Percentiles rank a stretch among this genome's conserved stretches.
phyloP scores from a whole-genome alignment of 495 filamentous ascomycete genomes.

The Usnea hakonensis region DNA sequence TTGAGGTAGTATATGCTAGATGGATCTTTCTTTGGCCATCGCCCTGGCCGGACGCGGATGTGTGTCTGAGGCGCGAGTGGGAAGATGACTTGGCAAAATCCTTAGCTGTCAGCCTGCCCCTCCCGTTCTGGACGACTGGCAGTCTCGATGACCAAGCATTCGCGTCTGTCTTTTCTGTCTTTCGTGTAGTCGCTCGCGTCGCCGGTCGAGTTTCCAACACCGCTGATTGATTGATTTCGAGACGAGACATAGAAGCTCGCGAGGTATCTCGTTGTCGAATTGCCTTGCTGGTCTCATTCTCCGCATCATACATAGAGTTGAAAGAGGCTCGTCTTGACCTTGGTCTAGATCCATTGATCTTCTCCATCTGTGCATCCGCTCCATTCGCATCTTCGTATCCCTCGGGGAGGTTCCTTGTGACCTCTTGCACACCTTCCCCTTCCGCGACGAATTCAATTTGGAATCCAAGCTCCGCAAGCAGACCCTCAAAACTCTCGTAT shows the following conservation, averaged over 20 bases:
- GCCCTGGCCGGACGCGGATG: constrained; percentile 15
- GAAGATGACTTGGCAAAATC: constrained; percentile 20
- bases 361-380: constrained; percentile 21
- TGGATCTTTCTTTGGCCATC: not conserved
- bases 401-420: constrained; percentile 15
- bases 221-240: constrained; percentile 35
- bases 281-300: constrained; percentile 39
- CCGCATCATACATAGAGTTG: constrained; percentile 48
- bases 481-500: constrained; percentile 57
- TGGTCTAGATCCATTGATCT: constrained; percentile 24
- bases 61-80: constrained; percentile 13
- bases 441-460: constrained; percentile 52
- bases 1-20: not conserved
- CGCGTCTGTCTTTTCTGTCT: constrained; percentile 36
- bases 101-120: constrained; percentile 22
- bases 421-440: constrained; percentile 31
- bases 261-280: constrained; percentile 35
- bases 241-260: constrained; percentile 42
- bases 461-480: constrained; percentile 60
- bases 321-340: constrained; percentile 49
- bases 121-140: constrained; percentile 1
- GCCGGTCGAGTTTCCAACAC: constrained; percentile 30
- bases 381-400: constrained; percentile 16
- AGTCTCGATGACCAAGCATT: constrained; percentile 24
- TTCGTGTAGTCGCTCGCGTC: constrained; percentile 30